phyloP scores from a whole-genome alignment of 352 stramenopile genomes.

The Pythium vanterpoolii region DNA sequence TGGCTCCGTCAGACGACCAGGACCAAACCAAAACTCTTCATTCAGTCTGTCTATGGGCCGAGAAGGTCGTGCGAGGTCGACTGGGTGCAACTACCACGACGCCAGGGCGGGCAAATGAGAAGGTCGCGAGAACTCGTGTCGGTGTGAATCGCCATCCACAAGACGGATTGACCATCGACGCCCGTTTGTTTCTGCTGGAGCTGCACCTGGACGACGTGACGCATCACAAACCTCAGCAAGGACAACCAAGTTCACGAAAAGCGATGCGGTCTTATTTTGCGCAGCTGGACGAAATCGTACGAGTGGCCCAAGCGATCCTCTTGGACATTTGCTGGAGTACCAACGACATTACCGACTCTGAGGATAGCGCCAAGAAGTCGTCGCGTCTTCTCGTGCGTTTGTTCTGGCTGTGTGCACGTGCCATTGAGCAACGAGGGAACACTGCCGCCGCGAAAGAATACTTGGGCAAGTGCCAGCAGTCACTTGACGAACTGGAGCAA shows the following conservation, averaged over 20 bases:
- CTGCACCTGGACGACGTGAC: conserved; percentile 49
- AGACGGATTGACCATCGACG: conserved; percentile 28
- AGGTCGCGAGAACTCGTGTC: background rate
- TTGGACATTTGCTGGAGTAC: conserved; percentile 18
- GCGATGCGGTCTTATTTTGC: background rate
- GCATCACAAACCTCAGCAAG: conserved; percentile 20
- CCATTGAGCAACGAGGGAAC: conserved; percentile 44
- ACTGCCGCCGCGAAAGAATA: conserved; percentile 45
- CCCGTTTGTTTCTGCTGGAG: conserved; percentile 60
- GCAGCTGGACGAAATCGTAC: conserved; percentile 20
- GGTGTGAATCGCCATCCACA: background rate
- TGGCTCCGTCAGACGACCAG: background rate
- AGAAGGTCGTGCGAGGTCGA: conserved; percentile 42
- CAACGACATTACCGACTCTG: background rate
- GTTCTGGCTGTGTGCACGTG: conserved; percentile 54
- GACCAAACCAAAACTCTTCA: conserved; percentile 39
- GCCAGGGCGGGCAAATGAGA: background rate
- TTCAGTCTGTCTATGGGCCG: conserved; percentile 48
- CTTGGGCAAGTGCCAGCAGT: conserved; percentile 50
- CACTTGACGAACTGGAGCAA: conserved; percentile 2
- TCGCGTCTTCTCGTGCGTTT: conserved; percentile 29
- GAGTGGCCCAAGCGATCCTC: conserved; percentile 17
- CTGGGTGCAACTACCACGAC: background rate
- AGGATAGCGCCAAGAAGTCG: background rate
- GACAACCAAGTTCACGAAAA: conserved; percentile 3